Conservation (phyloP, 495 filamentous ascomycete species). For the Talaromyces nanjingensis region DNA sequence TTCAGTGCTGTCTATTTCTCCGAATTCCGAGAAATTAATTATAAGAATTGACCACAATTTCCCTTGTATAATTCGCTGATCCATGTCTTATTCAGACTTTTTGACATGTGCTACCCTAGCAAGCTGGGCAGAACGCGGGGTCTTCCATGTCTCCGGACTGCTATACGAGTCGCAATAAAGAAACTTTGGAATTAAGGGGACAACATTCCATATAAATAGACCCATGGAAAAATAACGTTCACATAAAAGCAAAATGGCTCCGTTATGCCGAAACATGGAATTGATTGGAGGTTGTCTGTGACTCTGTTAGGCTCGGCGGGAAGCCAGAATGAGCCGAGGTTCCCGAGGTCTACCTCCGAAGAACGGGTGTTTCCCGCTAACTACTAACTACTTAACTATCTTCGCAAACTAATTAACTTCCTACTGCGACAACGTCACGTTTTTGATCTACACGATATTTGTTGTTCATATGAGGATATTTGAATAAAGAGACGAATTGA, state of each 20-base stretch:
- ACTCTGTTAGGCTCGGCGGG: not conserved
- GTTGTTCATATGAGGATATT: not conserved
- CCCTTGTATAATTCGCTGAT: too few species aligned
- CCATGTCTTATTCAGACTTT: not conserved
- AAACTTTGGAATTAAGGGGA: not conserved
- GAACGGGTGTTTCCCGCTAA: too few species aligned
- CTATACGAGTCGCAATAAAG: not conserved
- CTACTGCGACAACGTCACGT: not conserved
- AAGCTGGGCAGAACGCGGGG: not conserved
- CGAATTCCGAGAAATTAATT: too few species aligned
- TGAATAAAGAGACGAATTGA: not conserved
- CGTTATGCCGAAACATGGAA: not conserved
- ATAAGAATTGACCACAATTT: too few species aligned
- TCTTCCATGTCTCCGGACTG: not conserved
- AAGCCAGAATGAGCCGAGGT: not conserved
- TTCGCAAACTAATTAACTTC: not conserved
- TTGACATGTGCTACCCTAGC: not conserved
- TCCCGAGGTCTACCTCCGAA: not conserved
- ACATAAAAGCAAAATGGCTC: not conserved
- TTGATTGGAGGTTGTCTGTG: not conserved
- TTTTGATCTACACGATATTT: not conserved
- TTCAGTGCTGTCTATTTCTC: not conserved
- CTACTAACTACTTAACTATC: not conserved
- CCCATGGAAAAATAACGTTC: not conserved
- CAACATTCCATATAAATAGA: not conserved